phyloP scores from a whole-genome alignment of 768 basidiomycete species.

The Crepidotus variabilis region DNA sequence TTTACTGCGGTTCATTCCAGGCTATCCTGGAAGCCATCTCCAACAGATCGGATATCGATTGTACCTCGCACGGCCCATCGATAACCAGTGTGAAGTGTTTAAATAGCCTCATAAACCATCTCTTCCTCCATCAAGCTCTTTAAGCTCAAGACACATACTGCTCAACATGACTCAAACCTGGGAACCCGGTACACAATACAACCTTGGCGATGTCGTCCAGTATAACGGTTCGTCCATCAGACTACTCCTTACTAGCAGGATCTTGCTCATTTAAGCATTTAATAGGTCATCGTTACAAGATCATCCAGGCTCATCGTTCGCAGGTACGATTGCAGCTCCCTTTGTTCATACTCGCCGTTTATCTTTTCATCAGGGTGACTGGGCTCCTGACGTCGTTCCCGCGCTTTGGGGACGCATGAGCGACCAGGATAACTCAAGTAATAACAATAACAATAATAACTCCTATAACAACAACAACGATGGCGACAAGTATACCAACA shows the following conservation, averaged over 20 bases:
- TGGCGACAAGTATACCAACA: constrained; percentile 19
- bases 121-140: background rate
- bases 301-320: constrained; percentile 68
- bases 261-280: background rate
- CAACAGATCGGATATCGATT: background rate
- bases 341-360: background rate
- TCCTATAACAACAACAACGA: constrained; percentile 5
- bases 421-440: constrained; percentile 15
- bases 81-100: background rate
- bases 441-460: constrained; percentile 13
- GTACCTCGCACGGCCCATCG: background rate
- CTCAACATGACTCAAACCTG: constrained; percentile 29
- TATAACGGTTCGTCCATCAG: constrained; percentile 42
- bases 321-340: constrained; percentile 39
- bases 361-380: constrained; percentile 47
- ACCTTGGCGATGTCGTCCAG: constrained; percentile 46
- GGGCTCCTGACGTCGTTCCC: constrained; percentile 60
- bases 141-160: background rate
- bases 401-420: constrained; percentile 63
- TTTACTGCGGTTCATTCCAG: background rate
- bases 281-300: constrained; percentile 57
- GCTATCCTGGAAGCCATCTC: background rate
- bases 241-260: background rate
- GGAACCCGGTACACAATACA: constrained; percentile 64
- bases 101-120: background rate